Conservation (phyloP, 1,284 basidiomycete species). For the Rhodotorula sp. region DNA sequence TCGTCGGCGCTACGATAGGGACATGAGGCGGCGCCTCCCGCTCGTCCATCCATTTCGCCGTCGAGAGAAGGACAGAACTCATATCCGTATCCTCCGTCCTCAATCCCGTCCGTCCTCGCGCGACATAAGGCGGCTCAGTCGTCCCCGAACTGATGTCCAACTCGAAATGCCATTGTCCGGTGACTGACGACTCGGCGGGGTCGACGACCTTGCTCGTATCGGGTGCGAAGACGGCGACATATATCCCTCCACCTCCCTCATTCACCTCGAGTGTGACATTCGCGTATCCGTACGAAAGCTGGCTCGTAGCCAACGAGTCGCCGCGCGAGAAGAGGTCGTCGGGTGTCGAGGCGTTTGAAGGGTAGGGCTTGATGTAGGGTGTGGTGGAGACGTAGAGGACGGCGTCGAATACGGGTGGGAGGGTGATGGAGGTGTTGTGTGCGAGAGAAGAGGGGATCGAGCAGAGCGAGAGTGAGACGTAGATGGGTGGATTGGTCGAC, state of each 20-base stretch:
- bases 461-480: slow-evolving; percentile 34
- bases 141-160: slow-evolving; percentile 27
- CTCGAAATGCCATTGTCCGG: slow-evolving; percentile 34
- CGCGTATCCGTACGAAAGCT: slow-evolving; percentile 27
- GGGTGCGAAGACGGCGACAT: slow-evolving; percentile 21
- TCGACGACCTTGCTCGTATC: neutral
- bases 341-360: neutral
- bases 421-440: neutral
- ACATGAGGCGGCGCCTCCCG: slow-evolving; percentile 31
- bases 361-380: neutral
- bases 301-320: slow-evolving; percentile 2
- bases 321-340: neutral
- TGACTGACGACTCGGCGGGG: neutral
- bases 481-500: slow-evolving; percentile 4
- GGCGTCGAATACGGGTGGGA: slow-evolving; percentile 10
- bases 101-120: slow-evolving; percentile 25
- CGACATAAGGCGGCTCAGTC: slow-evolving; percentile 10
- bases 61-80: slow-evolving; percentile 46
- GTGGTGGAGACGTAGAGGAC: slow-evolving; percentile 36
- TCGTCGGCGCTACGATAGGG: slow-evolving; percentile 45
- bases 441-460: slow-evolving; percentile 12
- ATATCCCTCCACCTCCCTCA: slow-evolving; percentile 2
- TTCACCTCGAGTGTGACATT: slow-evolving; percentile 24
- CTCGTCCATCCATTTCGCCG: slow-evolving; percentile 36
- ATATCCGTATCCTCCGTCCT: slow-evolving; percentile 48